Evolutionary conservation across 192 early-diverging fungal genomes (phyloP).

Genomic region (Mortierella antarctica): DNA sequence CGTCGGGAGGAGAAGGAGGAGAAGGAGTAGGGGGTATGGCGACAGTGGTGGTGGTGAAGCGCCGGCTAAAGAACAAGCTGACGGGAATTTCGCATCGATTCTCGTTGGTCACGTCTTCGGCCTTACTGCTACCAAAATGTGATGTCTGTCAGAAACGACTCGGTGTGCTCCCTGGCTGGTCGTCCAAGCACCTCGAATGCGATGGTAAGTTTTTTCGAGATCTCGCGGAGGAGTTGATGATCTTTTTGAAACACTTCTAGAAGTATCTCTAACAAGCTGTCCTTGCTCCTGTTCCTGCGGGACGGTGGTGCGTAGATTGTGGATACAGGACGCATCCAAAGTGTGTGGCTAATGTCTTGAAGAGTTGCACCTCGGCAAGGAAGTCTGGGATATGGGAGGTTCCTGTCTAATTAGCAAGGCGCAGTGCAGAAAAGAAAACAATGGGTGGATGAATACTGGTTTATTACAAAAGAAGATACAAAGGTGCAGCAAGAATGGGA

Average conservation of each 20-base stretch:
- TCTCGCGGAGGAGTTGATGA: neutral
- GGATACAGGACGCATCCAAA: slow-evolving; percentile 41
- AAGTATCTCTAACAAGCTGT: neutral
- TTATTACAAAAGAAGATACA: neutral
- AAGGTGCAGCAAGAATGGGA: too few species aligned
- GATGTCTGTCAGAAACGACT: slow-evolving; percentile 42
- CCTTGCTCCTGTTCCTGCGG: neutral
- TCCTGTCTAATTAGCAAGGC: slow-evolving; percentile 6
- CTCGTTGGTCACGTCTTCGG: slow-evolving; percentile 34
- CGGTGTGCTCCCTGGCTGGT: slow-evolving; percentile 45
- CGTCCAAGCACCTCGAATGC: slow-evolving; percentile 43
- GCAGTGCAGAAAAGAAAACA: neutral
- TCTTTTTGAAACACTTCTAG: neutral
- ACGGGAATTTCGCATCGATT: slow-evolving; percentile 48
- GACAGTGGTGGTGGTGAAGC: neutral
- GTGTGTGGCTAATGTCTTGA: slow-evolving; percentile 32
- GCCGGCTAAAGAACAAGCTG: slow-evolving; percentile 3
- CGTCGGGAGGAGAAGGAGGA: neutral
- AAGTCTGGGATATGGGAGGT: slow-evolving; percentile 46
- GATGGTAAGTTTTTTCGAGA: slow-evolving; percentile 24
- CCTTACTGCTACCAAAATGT: slow-evolving; percentile 40
- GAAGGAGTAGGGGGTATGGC: neutral
- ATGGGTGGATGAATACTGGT: too few species aligned
- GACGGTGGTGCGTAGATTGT: slow-evolving; percentile 26
- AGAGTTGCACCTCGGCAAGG: slow-evolving; percentile 39